These are phyloP conservation scores for Hawksworthiomyces lignivorus DNA, from an alignment of 2,329 filamentous ascomycete species.

Conservation along the genomic window DNA sequence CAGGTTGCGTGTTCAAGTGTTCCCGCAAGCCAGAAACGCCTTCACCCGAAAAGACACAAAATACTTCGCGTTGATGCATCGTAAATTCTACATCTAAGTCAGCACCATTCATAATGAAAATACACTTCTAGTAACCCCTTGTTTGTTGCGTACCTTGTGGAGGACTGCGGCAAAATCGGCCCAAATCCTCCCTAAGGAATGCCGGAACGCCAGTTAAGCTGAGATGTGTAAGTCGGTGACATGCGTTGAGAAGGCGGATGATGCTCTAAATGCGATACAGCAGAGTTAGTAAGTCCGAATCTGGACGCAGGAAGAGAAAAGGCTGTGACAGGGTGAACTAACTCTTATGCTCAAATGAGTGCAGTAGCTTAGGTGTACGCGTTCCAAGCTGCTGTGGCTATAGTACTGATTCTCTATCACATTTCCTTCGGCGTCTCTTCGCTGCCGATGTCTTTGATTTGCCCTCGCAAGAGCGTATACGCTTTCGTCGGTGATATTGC, in stretches of 20 bases:
- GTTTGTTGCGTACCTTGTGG: slow-evolving; percentile 65
- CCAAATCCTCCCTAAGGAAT: slow-evolving; percentile 79
- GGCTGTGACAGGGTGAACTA: slow-evolving; percentile 27
- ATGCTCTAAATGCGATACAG: slow-evolving; percentile 53
- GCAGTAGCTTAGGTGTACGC: slow-evolving; percentile 95
- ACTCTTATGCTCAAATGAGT: slow-evolving; percentile 74
- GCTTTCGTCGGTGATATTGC: slow-evolving; percentile 79
- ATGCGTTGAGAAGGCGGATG: slow-evolving; percentile 79
- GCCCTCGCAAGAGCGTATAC: slow-evolving; percentile 76
- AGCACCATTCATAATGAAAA: not conserved
- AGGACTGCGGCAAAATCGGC: slow-evolving; percentile 77
- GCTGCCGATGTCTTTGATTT: slow-evolving; percentile 44
- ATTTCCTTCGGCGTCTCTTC: slow-evolving; percentile 41
- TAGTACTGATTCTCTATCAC: slow-evolving; percentile 45
- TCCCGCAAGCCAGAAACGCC: slow-evolving; percentile 72
- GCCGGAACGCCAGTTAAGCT: slow-evolving; percentile 90
- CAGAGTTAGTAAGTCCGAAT: slow-evolving; percentile 31
- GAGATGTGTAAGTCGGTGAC: slow-evolving; percentile 85
- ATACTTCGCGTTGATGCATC: slow-evolving; percentile 87
- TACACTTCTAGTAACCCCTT: not conserved
- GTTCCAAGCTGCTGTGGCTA: slow-evolving; percentile 64
- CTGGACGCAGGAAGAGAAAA: not conserved
- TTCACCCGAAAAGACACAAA: slow-evolving; percentile 91
- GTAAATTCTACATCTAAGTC: slow-evolving; percentile 66
- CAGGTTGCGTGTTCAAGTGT: slow-evolving; percentile 57